Evolutionary conservation across 345 rosid species (phyloP), one percentile per base, ranked within the genome.

Genomic region (Brassica juncea): DNA sequence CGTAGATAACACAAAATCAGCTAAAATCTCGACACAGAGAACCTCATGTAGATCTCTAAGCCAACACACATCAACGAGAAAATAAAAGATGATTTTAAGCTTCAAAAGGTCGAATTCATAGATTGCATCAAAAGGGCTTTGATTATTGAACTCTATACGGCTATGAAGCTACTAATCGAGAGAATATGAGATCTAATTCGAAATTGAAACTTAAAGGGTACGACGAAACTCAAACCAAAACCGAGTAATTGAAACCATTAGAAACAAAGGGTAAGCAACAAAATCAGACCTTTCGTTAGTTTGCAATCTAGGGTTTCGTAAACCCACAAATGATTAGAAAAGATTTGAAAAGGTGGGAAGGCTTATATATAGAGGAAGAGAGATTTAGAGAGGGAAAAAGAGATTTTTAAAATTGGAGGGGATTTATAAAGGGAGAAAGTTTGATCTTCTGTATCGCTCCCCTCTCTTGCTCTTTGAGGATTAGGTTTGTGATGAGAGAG

Each of bases 11-110:
- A 59, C 4, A 32, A 60, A 25, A 68, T 68, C 60, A 61, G 78
- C 65, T 47, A 73, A 39, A 61, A 7, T 23, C 70, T 61, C 35
- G 9, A 15, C 2, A 5, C 21, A 32, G 1, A 11, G 52, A 23
- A 21, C 6, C 8, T 52, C 71, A 67, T 39, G 49, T 35, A 5
- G 72, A 68, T 68, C 60, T 68, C 60, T 25, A 35, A 55, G 27
- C 73, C 31, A 27, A 68, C 42, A 75, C 32, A 42, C 47, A 62
- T 73, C 68, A 11, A 73, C 65, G 55, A 49, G 47, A 32, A 32
- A 32, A 32, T 23, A 6, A 44, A 5, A 63, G 16, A 9, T 42
- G 12, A 25, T 14, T 14, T 25, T 35, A 72, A 32, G 61, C 19
- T 47, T 11, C 2, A 39, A 10, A 3, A 21, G 62, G 49, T 23